Base-by-base conservation (phyloP, 306 rosid species). In the Dryas alaskensis region DNA sequence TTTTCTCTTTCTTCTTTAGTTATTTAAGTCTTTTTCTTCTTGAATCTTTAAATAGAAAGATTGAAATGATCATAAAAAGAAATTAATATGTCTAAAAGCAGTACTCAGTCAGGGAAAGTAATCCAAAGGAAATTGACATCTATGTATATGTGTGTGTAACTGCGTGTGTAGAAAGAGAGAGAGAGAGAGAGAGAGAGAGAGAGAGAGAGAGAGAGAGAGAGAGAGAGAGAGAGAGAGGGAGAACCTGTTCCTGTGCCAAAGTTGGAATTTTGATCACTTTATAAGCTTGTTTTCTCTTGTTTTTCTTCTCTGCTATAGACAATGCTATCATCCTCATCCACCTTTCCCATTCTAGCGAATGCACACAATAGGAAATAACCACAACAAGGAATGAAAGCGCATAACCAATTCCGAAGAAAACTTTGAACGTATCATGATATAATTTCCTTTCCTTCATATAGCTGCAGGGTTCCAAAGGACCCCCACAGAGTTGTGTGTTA, bases 401-500 rank as follows among this genome's bases (percentile, higher is more conserved):
- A 45, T 66, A 81, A 72, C 77, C 85, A 78, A 74, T 45, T 37
- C 43, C 43, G 66, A 81, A 82, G 58, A 80, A 64, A 48, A 44
- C 49, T 66, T 47, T 31, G 62, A 79, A 85, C 0, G 81, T 31
- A 64, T 44, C 6, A 47, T 61, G 78, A 57, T 55, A 19, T 14
- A 62, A 19, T 13, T 67, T 47, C 58, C 63, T 73, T 13, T 65
- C 3, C 0, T 59, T 31, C 37, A 31, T 43, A 31, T 22, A 51
- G 0, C 17, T 67, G 72, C 80, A 85, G 14, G 27, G 63, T 69
- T 27, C 76, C 40, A 72, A 51, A 42, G 31, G 43, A 14, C 73
- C 71, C 10, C 85, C 85, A 67, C 85, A 84, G 19, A 78, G 83
- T 60, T 69, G 53, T 12, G 17, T 40, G 61, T 81, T 84, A 43